Base-by-base conservation (phyloP, 2,329 filamentous ascomycete species). In the Cyphellophora attinorum region DNA sequence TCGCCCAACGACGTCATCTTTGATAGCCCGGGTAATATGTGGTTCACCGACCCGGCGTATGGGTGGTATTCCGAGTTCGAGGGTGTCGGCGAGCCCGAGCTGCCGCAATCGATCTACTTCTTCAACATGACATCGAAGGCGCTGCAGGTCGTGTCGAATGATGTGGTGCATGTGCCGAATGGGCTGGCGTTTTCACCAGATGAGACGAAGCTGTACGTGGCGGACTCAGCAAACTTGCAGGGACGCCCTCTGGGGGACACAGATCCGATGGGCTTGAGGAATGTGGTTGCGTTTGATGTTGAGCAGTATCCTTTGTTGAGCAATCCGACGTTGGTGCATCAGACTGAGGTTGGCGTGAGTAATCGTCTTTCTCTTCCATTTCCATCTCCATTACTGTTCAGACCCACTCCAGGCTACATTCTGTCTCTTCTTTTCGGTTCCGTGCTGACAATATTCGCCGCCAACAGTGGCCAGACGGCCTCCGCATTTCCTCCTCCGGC, bases 191-290 rank as follows among this genome's bases (percentile, higher is more conserved):
- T 64, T 0, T 60, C 54, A 2, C 47, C 48, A 3, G 59, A 65
- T 32, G 60, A 63, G 34, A 50, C 51, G 2, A 57, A 60, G 15
- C 38, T 64, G 3, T 61, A 57, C 17, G 59, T 64, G 1, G 60
- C 59, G 14, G 28, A 32, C 16, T 25, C 18, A 12, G 31, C 25
- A n/a, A 32, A 19, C 11, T 25, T 21, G 4, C 23, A 15, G 10
- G 34, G 34, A 6, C 23, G 25, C 17, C 34, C 34, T 11, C 8
- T 31, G 13, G 19, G 17, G 4, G n/a, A n/a, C n/a, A 13, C 15
- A 14, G 21, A 27, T 17, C 17, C 13, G 8, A 15, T 19, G n/a
- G 25, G 28, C 12, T 28, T 37, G 11, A 31, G 34, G 15, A 27
- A 17, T 18, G 28, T 37, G 2, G 31, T 18, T 16, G 34, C 34